Evolutionary conservation across 140 eudicot genomes (phyloP).

Genomic region (Erigeron philadelphicus): DNA sequence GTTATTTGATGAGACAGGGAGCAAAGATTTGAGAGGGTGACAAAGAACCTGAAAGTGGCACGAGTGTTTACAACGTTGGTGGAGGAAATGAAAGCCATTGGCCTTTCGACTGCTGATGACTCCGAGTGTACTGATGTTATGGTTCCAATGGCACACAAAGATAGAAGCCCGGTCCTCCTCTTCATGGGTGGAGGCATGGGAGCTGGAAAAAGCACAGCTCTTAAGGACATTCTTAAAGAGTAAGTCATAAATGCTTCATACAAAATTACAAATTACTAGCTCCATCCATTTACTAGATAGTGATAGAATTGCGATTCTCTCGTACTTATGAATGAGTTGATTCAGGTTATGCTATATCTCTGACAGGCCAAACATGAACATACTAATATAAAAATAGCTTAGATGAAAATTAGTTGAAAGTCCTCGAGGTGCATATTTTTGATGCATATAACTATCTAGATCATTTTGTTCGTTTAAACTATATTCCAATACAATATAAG

Average conservation of each 20-base stretch:
- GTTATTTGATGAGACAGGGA: conserved; percentile 47
- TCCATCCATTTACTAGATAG: too few relatives aligned
- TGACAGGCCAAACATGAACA: too few relatives aligned
- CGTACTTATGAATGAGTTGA: too few relatives aligned
- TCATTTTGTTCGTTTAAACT: too few relatives aligned
- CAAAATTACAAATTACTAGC: neutral
- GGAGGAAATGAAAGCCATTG: conserved; percentile 96
- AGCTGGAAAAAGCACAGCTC: conserved; percentile 97
- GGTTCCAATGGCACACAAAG: conserved; percentile 95
- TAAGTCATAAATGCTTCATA: conserved; percentile 29
- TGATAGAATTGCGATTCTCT: too few relatives aligned
- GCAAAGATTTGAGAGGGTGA: conserved; percentile 85
- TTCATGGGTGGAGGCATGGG: conserved; percentile 99
- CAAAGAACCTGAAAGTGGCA: conserved; percentile 93
- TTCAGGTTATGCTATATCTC: too few relatives aligned
- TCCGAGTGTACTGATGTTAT: conserved; percentile 86
- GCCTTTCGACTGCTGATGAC: conserved; percentile 64
- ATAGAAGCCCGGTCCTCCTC: conserved; percentile 92
- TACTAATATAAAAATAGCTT: too few relatives aligned
- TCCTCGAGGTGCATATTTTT: too few relatives aligned
- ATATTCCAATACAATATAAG: too few relatives aligned
- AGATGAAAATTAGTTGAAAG: too few relatives aligned
- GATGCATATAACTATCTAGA: too few relatives aligned
- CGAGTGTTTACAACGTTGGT: conserved; percentile 84
- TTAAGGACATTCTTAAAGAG: conserved; percentile 91